Evolutionary conservation across 163 green algal species (phyloP), one percentile per base, ranked within the genome.

Genomic region (Coccomyxa subellipsoidea): DNA sequence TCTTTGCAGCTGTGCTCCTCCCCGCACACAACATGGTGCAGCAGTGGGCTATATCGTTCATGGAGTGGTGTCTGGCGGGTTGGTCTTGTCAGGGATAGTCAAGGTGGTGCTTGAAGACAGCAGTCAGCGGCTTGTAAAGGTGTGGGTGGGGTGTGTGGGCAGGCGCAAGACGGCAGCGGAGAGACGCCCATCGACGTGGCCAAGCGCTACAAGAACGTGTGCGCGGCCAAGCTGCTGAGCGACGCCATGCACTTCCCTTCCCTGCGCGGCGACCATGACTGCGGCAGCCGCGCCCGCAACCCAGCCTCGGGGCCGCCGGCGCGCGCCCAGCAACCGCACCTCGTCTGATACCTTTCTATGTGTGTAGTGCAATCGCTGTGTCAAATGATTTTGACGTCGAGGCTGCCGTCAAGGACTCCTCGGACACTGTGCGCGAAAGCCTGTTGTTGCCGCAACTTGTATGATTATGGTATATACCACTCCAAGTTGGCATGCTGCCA

Each of bases 181-280:
- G 66, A 73, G 66, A 73, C 66, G 66, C 66, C 66, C 27, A 73
- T 73, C 66, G n/a, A 36, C 32, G 66, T 73, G 27, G 66, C 66
- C 27, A 27, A 36, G 6, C 2, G 4, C 1, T 73, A 73, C 7
- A n/a, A n/a, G 66, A 32, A 73, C 32, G 66, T 34, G 2, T 12
- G 27, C 8, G 66, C 66, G n/a, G 66, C 66, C 66, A 32, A 4
- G 66, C 66, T 73, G 29, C 66, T 73, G 66, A 73, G 29, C 21
- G 66, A 73, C n/a, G 66, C 66, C 21, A 18, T 73, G 66, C 27
- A 34, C 29, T 73, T 32, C 29, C 66, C 66, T 1, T 12, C 2
- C 27, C 29, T 73, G 66, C 66, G 10, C 4, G 18, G 18, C 10
- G 66, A 34, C 66, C 66, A 59, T 18, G 15, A 59, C 4, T 59